phyloP scores from a whole-genome alignment of 768 basidiomycete genomes.

The Lentinula raphanica region DNA sequence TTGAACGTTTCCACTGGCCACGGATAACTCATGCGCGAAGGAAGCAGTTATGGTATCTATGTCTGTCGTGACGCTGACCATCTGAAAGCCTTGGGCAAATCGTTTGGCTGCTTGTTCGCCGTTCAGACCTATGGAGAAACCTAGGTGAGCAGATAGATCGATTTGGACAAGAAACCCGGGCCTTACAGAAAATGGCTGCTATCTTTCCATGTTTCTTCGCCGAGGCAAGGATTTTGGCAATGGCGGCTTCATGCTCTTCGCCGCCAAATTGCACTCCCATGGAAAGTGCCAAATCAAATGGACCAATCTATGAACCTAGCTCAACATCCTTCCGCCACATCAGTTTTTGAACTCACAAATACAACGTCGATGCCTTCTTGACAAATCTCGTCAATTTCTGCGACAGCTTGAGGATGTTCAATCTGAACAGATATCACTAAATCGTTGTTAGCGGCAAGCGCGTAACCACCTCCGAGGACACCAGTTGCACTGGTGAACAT shows the following conservation, averaged over 20 bases:
- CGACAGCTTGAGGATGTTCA: constrained; percentile 20
- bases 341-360: constrained; percentile 12
- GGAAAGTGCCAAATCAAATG: constrained; percentile 18
- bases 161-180: too few species aligned
- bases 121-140: constrained; percentile 14
- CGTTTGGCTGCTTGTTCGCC: constrained; percentile 21
- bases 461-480: constrained; percentile 15
- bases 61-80: constrained; percentile 23
- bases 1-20: constrained; percentile 7
- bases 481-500: constrained; percentile 22
- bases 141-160: too few species aligned
- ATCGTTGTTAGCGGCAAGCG: constrained; percentile 12
- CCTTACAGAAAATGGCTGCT: constrained; percentile 21
- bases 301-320: constrained; percentile 15
- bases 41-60: constrained; percentile 19
- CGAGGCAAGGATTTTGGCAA: constrained; percentile 15
- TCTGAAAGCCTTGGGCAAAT: constrained; percentile 22
- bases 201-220: constrained; percentile 18
- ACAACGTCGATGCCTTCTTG: constrained; percentile 20
- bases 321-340: neutral
- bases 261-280: constrained; percentile 21
- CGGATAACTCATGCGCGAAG: constrained; percentile 13
- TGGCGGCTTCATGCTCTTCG: constrained; percentile 16
- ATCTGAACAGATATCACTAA: constrained; percentile 19
- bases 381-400: constrained; percentile 18